phyloP scores from a whole-genome alignment of 2,329 filamentous ascomycete species.

The Pyrenophora teres region DNA sequence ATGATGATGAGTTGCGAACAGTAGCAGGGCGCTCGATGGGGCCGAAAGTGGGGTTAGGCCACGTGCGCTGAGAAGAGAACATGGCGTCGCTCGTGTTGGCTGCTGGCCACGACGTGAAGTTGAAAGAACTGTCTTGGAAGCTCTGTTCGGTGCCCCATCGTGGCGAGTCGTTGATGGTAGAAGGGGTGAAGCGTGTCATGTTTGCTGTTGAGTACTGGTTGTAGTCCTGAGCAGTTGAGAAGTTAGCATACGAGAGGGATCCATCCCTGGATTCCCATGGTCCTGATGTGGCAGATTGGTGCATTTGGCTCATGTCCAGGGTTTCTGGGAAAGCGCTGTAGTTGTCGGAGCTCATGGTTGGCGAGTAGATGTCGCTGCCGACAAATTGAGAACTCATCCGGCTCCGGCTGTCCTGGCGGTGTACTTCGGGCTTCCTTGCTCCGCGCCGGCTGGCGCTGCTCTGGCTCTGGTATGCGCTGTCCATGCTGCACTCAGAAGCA shows the following conservation, averaged over 20 bases:
- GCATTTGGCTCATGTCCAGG: slow-evolving; percentile 43
- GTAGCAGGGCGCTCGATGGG: slow-evolving; percentile 27
- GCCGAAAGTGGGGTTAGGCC: slow-evolving; percentile 28
- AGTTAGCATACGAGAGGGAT: slow-evolving; percentile 45
- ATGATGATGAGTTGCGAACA: slow-evolving; percentile 37
- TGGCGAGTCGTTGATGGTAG: slow-evolving; percentile 25
- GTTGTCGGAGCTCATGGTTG: slow-evolving; percentile 44
- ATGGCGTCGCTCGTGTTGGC: slow-evolving; percentile 27
- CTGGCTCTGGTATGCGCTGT: slow-evolving; percentile 50
- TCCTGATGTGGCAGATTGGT: slow-evolving; percentile 35
- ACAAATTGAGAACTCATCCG: slow-evolving; percentile 39
- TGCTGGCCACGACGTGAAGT: slow-evolving; percentile 32
- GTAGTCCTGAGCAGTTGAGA: slow-evolving; percentile 45
- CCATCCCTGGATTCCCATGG: slow-evolving; percentile 40
- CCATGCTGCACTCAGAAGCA: slow-evolving; percentile 50
- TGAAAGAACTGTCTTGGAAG: slow-evolving; percentile 34
- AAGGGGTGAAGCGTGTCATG: slow-evolving; percentile 28
- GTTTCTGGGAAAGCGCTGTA: slow-evolving; percentile 39
- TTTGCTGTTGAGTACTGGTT: slow-evolving; percentile 35
- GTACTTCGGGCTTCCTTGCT: slow-evolving; percentile 33
- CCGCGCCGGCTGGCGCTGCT: slow-evolving; percentile 44
- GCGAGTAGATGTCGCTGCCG: slow-evolving; percentile 43
- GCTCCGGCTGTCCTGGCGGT: slow-evolving; percentile 37
- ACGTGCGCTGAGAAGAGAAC: slow-evolving; percentile 32
- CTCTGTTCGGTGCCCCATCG: slow-evolving; percentile 36